phyloP scores from a whole-genome alignment of 805 yeast species.

The Saturnispora diversa region DNA sequence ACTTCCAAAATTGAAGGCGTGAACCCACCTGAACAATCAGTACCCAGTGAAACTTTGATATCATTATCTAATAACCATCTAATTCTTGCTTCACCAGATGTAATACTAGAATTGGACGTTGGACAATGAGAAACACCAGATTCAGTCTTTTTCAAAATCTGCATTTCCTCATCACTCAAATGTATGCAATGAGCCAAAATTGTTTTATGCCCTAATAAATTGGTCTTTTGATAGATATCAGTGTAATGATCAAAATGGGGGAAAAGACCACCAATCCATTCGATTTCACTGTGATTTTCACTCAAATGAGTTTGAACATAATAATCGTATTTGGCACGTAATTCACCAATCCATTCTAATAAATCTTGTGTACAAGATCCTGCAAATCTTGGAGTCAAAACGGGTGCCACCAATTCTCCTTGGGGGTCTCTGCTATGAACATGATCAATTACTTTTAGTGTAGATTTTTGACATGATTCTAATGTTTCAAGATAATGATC shows the following conservation, averaged over 20 bases:
- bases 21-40: conserved; percentile 75
- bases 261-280: conserved; percentile 62
- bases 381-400: conserved; percentile 90
- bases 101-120: conserved; percentile 75
- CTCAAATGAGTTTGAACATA: conserved; percentile 89
- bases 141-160: conserved; percentile 42
- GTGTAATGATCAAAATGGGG: conserved; percentile 67
- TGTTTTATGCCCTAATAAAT: conserved; percentile 55
- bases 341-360: conserved; percentile 53
- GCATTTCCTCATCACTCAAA: conserved; percentile 54
- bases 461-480: conserved; percentile 46
- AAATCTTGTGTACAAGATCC: conserved; percentile 69
- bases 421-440: conserved; percentile 46
- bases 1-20: conserved; percentile 55
- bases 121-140: conserved; percentile 92
- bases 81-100: conserved; percentile 86
- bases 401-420: conserved; percentile 53
- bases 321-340: conserved; percentile 40
- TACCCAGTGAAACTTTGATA: conserved; percentile 73
- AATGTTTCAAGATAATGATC: conserved; percentile 55
- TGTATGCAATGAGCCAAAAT: conserved; percentile 88
- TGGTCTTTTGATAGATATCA: conserved; percentile 62
- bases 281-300: conserved; percentile 70
- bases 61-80: conserved; percentile 55
- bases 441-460: conserved; percentile 49